Conservation (phyloP, 257 asterid genomes). For the Solanum appendiculatum region DNA sequence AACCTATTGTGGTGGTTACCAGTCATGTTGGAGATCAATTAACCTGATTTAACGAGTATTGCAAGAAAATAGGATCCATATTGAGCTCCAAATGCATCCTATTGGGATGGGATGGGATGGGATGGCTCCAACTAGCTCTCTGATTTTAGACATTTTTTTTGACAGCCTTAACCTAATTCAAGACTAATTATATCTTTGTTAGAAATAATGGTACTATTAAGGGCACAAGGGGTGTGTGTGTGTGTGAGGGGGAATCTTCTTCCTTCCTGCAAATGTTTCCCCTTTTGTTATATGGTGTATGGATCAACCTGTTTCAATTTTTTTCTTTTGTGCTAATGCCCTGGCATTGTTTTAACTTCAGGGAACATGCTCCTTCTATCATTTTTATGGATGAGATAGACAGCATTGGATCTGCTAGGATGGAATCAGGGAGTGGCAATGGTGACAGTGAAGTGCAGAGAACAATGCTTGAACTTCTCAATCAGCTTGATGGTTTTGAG, state of each 20-base stretch:
- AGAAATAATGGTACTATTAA: neutral
- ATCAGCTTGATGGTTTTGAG: slow-evolving; percentile 94
- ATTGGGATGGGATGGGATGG: neutral
- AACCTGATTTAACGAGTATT: neutral
- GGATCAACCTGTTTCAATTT: neutral
- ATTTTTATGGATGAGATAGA: slow-evolving; percentile 94
- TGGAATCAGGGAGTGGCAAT: slow-evolving; percentile 90
- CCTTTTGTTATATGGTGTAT: neutral
- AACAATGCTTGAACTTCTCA: slow-evolving; percentile 90
- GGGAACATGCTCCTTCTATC: slow-evolving; percentile 93
- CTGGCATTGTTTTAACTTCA: neutral
- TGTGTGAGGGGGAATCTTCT: neutral
- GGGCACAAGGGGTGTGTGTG: neutral
- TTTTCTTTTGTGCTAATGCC: neutral
- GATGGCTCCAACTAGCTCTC: neutral
- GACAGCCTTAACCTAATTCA: neutral
- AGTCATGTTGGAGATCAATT: neutral
- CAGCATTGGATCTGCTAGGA: slow-evolving; percentile 85
- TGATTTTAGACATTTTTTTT: neutral
- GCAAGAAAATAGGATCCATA: neutral
- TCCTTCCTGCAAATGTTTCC: neutral
- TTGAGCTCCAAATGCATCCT: neutral
- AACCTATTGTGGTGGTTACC: neutral
- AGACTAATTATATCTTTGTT: neutral
- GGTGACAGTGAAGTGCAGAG: slow-evolving; percentile 94